Conservation (phyloP, 768 basidiomycete species). For the Russula sp. region DNA sequence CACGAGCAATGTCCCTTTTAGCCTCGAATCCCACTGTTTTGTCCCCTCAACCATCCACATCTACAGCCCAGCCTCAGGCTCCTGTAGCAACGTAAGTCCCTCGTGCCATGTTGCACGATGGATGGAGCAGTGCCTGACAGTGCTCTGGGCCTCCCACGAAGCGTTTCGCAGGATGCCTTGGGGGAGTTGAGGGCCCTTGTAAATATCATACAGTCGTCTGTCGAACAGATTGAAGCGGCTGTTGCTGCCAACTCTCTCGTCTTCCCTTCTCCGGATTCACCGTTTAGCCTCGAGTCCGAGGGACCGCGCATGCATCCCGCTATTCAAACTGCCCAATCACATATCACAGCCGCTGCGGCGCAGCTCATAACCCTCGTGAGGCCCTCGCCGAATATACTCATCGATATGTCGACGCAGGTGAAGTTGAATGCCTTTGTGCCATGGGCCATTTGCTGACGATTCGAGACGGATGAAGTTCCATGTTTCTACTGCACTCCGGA, state of each 20-base stretch:
- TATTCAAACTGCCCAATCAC: constrained; percentile 1
- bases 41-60: too few species aligned
- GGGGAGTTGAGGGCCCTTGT: constrained; percentile 4
- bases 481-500: background rate
- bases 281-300: constrained; percentile 1
- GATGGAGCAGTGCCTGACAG: background rate
- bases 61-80: too few species aligned
- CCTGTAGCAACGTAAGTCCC: too few species aligned
- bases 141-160: background rate
- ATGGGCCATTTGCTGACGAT: background rate
- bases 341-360: constrained; percentile 3
- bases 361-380: constrained; percentile 1
- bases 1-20: too few species aligned
- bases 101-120: too few species aligned
- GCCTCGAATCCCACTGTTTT: too few species aligned
- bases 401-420: background rate
- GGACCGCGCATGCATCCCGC: background rate
- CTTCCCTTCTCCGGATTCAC: background rate
- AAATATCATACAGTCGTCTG: constrained; percentile 8
- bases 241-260: background rate
- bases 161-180: background rate
- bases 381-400: background rate
- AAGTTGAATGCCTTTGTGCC: too few species aligned
- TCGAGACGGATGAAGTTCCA: background rate
- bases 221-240: background rate